Base-by-base conservation (phyloP, 1,284 basidiomycete species). In the Peniophora sp. region DNA sequence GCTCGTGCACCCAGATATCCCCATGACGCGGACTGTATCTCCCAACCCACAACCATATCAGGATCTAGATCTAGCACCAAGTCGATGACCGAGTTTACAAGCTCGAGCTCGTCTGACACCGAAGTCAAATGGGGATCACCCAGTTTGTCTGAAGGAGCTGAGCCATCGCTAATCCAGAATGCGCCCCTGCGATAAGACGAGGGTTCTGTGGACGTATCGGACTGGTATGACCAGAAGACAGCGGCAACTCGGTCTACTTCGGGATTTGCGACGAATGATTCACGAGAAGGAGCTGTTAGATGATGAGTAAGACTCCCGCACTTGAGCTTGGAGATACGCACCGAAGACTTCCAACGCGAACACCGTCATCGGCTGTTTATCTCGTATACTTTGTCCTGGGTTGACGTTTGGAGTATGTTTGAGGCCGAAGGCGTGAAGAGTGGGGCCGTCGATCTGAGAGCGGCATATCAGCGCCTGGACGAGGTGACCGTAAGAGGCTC, bases 31-130 rank as follows among this genome's bases (percentile, higher is more conserved):
- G 77, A 76, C 62, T 97, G 91, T 12, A 97, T 77, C 58, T 99
- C 95, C 89, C 92, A 98, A 9, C 96, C 96, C 0, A 83, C 78
- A 2, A 99, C 64, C 43, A 97, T 85, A 63, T 99, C 96, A 0
- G 96, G 96, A 66, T 99, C 93, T 60, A 90, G 72, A 0, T 83
- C 78, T 22, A 83, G 67, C 1, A 97, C 79, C 20, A 84, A 68
- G 61, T 97, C 92, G 25, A 92, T 73, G 8, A 94, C 62, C 45
- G 71, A 71, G 58, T 96, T 95, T 53, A 98, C 71, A 16, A 98
- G 68, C 25, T 94, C 93, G 11, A 94, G 69, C 68, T 99, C 95
- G 46, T 66, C 77, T 0, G 80, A 68, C 14, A 91, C 83, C 10
- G 75, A 63, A 49, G 87, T 78, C 17, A 85, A 62, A 1, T 65